Base-by-base conservation (phyloP, 2,329 filamentous ascomycete species). In the Microsporum audouinii region DNA sequence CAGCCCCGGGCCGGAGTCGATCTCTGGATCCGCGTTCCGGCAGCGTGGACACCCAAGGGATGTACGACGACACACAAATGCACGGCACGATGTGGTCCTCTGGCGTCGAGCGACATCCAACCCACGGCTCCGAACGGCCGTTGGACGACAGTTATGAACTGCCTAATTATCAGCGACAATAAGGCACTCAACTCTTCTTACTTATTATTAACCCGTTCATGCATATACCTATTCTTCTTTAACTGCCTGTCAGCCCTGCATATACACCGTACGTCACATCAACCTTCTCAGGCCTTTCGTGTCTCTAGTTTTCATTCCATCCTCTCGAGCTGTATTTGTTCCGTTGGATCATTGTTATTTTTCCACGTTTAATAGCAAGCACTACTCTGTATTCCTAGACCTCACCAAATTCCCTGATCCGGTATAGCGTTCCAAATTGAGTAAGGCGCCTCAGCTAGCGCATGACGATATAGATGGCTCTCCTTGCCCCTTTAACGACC, bases 1-100 rank as follows among this genome's bases (percentile, higher is more conserved):
- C 56, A 41, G 56, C 23, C 31, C 39, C 45, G 5, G 31, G n/a
- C 31, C 34, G 29, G 14, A 41, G 45, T 31, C n/a, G 33, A 36
- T 45, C 59, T 7, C 33, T 62, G n/a, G 66, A 69, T 57, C 61
- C 66, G 8, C 66, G 65, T 14, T 64, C 63, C 5, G 64, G 65
- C 10, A 62, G 64, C 31, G 57, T 67, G 56, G 63, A 63, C 6
- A 60, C 63, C 23, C 63, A 65, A 33, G 67, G 66, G 5, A 62
- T 66, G 8, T 63, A 62, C 55, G 65, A 63, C 39, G 62, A 63
- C 33, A 29, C 31, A 5, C 55, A 43, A 23, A 8, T 8, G 5
- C 34, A 57, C 5, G 39, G 55, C 2, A 43, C 55, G 7, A 39
- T 57, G 55, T 43, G 39, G 55, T 43, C 55, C 3, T n/a, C 55